Base-by-base conservation (phyloP, 2,329 filamentous ascomycete genomes). In the Moelleriella libera region DNA sequence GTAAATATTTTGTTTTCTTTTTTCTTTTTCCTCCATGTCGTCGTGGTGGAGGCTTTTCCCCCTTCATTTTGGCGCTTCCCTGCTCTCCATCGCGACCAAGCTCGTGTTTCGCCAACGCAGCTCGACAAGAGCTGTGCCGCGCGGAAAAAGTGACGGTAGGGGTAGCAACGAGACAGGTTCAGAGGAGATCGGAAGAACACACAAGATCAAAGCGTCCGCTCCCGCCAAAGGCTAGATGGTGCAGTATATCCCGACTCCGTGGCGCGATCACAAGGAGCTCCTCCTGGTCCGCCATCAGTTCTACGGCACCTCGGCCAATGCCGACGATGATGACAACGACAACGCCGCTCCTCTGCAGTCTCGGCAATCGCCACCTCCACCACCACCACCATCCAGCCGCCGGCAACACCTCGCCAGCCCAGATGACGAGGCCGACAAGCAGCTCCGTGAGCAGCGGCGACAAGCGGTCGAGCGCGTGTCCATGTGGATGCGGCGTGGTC, bases 211-310 rank as follows among this genome's bases (percentile, higher is more conserved):
- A 12, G 12, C 32, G 32, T 8, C 32, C 8, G 32, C 21, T 21
- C 21, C 21, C 21, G 21, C 21, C 21, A 3, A 12, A 8, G 32
- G 32, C 32, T 30, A 30, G 10, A 85, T 84, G 80, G 78, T 83
- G 30, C 78, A 81, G 58, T 86, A 85, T 65, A 72, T 82, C 52
- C 79, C 84, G 57, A 87, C 83, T 47, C 83, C 83, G 34, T 88
- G 84, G 84, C 80, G 82, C 53, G 68, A 76, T 61, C 74, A 71
- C 47, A 59, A 66, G 49, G 83, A 88, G 60, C 75, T 89, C 51
- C 71, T 87, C 49, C 63, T 68, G 45, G 76, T 88, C 47, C 76
- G 83, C 51, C 62, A 68, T 47, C 75, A 82, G 54, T 75, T 89
- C 54, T 88, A 85, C 62, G 56, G 14, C 30, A 11, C 28, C 45